phyloP scores from a whole-genome alignment of 495 filamentous ascomycete species.

The Ascobolus immersus region DNA sequence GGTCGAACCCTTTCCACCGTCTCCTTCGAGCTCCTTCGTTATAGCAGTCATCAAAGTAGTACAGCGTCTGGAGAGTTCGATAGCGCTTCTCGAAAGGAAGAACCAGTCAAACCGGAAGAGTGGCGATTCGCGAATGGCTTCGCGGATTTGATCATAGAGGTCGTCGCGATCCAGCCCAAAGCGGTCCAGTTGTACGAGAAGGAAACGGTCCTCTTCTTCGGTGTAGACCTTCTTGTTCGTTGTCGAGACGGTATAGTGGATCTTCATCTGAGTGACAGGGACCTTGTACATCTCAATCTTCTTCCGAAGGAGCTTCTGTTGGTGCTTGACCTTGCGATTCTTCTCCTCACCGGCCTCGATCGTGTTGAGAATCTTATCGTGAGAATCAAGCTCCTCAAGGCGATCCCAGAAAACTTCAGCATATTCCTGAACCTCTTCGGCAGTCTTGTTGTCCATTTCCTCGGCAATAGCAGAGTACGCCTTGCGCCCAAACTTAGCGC shows the following conservation, averaged over 20 bases:
- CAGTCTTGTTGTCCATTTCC: slow-evolving; percentile 75
- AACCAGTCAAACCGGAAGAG: slow-evolving; percentile 99
- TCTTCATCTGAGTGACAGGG: slow-evolving; percentile 86
- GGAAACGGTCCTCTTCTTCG: slow-evolving; percentile 91
- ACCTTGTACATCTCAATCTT: slow-evolving; percentile 93
- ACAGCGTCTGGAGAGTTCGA: slow-evolving; percentile 76
- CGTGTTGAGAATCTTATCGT: slow-evolving; percentile 56
- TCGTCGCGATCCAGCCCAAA: slow-evolving; percentile 68
- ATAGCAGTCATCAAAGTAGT: slow-evolving; percentile 86
- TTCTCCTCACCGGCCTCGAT: slow-evolving; percentile 86
- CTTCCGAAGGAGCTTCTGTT: slow-evolving; percentile 77
- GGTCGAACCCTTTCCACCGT: slow-evolving; percentile 24
- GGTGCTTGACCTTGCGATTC: slow-evolving; percentile 62
- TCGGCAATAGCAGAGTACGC: slow-evolving; percentile 62
- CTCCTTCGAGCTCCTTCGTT: slow-evolving; percentile 71
- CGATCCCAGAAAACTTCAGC: slow-evolving; percentile 87
- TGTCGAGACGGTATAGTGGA: slow-evolving; percentile 94
- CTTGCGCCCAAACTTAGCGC: slow-evolving; percentile 67
- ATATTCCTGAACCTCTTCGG: slow-evolving; percentile 64
- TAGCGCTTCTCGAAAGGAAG: slow-evolving; percentile 77
- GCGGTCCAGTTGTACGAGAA: slow-evolving; percentile 76
- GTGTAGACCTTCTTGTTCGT: slow-evolving; percentile 99
- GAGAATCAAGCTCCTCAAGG: slow-evolving; percentile 68
- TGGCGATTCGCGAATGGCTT: slow-evolving; percentile 80
- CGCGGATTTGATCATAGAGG: slow-evolving; percentile 63